Evolutionary conservation across 441 rosid genomes (phyloP), one percentile per base, ranked within the genome.

Genomic region (Raphanus hybrid): DNA sequence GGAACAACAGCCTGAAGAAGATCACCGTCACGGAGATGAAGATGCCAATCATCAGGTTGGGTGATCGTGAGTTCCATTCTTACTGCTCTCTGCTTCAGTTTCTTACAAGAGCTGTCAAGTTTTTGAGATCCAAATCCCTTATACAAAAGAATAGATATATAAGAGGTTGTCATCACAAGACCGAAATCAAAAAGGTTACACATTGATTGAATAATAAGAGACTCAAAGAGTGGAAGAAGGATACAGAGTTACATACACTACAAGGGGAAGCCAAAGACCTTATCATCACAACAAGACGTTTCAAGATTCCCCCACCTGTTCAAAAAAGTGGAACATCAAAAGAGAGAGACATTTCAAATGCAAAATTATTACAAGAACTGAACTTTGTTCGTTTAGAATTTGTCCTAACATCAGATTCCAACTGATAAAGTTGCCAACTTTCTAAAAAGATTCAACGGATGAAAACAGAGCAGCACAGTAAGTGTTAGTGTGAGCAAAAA

Each of bases 31-130:
- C 96, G 94, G 45, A 93, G 92, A 81, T 93, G 97, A 85, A 91
- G 97, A 86, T 93, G 98, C 98, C 97, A 91, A 75, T 93, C 97
- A 80, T 93, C 96, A 9, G 94, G 97, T 55, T 78, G 89, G 3
- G 92, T 90, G 65, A 93, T 59, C 16, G 88, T 87, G 35, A 93
- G 88, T 74, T 91, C 97, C 98, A 90, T 90, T 48, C 74, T 76
- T 4, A 81, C 74, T 18, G 80, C 82, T 77, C 74, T 82, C 8
- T 63, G 75, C 69, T 82, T 85, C 1, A 83, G n/a, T 67, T 59
- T 60, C 76, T 74, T 76, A 62, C 69, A 67, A 45, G 67, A 62
- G 11, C 59, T 55, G 67, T 69, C 63, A 76, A 79, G 8, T 58
- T 35, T 64, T 32, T 84, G 77, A 35, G 82, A 75, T 45, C 74